These are phyloP conservation scores for apple (Malus domestica) DNA, from an alignment of 306 rosid species.

Conservation along the genomic window DNA sequence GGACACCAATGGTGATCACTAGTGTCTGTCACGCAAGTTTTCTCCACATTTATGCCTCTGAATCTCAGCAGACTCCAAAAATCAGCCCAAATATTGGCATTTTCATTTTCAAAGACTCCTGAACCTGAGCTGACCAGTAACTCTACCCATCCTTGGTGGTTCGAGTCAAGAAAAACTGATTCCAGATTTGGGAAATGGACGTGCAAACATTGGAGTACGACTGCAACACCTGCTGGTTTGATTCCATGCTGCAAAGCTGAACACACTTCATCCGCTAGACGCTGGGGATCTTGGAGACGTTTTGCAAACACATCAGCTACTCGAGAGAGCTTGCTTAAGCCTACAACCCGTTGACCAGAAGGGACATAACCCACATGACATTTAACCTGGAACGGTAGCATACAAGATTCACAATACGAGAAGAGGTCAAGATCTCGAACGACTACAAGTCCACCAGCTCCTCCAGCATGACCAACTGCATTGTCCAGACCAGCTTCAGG, in stretches of 20 bases:
- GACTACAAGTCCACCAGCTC: conserved; percentile 88
- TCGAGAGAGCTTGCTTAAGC: conserved; percentile 89
- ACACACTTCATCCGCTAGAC: conserved; percentile 51
- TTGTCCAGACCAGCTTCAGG: conserved; percentile 84
- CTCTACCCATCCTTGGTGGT: conserved; percentile 58
- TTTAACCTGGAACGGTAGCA: conserved; percentile 88
- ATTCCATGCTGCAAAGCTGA: conserved; percentile 55
- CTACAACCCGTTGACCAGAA: conserved; percentile 70
- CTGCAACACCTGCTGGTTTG: conserved; percentile 85
- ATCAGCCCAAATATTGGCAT: conserved; percentile 59
- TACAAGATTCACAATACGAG: conserved; percentile 88
- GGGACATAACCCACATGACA: conserved; percentile 95
- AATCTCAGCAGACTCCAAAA: conserved; percentile 64
- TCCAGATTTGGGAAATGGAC: conserved; percentile 61
- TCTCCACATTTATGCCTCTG: conserved; percentile 48
- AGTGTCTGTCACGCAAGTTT: conserved; percentile 19
- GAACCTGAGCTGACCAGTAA: conserved; percentile 62
- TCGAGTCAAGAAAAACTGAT: conserved; percentile 47
- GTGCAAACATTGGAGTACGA: conserved; percentile 66
- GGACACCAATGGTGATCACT: conserved; percentile 65
- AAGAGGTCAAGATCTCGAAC: conserved; percentile 84
- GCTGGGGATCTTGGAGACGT: conserved; percentile 69
- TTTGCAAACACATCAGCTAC: conserved; percentile 58
- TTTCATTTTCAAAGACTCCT: conserved; percentile 63
- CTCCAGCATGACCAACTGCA: conserved; percentile 82